phyloP scores from a whole-genome alignment of 805 yeast genomes.

The Isabelozyma rhagii region DNA sequence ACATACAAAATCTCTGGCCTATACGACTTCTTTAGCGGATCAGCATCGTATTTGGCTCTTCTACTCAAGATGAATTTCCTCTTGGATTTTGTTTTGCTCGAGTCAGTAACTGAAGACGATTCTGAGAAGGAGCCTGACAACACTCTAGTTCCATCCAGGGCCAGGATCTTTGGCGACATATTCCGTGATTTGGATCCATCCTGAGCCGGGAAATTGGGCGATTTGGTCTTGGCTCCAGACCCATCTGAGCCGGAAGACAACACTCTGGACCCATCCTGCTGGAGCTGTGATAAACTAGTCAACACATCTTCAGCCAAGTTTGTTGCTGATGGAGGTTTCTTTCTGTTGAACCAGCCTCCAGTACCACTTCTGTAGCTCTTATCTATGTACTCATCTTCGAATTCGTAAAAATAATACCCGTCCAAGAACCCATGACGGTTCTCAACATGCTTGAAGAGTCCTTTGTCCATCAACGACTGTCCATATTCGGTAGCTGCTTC shows the following conservation, averaged over 20 bases:
- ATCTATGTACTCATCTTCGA: slow-evolving; percentile 53
- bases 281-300: too few species aligned
- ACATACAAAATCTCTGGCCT: slow-evolving; percentile 76
- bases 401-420: slow-evolving; percentile 87
- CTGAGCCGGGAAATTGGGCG: background rate
- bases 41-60: slow-evolving; percentile 68
- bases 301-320: background rate
- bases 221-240: background rate
- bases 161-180: background rate
- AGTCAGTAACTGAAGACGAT: slow-evolving; percentile 22
- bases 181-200: background rate
- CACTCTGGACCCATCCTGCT: too few species aligned
- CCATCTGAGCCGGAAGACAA: background rate
- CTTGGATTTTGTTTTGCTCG: slow-evolving; percentile 16
- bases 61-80: slow-evolving; percentile 60
- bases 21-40: slow-evolving; percentile 66
- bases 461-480: slow-evolving; percentile 67
- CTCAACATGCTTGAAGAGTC: slow-evolving; percentile 78
- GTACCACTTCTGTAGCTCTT: slow-evolving; percentile 18
- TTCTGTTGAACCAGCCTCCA: slow-evolving; percentile 31
- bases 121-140: slow-evolving; percentile 13
- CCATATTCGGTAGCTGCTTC: slow-evolving; percentile 86
- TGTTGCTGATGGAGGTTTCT: slow-evolving; percentile 7
- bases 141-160: background rate
- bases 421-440: slow-evolving; percentile 80